A percentile compares a stretch with the other conserved stretches of the same genome.
phyloP scores from a whole-genome alignment of 148 eudicot genomes.

The Salicornia ramosissima region DNA sequence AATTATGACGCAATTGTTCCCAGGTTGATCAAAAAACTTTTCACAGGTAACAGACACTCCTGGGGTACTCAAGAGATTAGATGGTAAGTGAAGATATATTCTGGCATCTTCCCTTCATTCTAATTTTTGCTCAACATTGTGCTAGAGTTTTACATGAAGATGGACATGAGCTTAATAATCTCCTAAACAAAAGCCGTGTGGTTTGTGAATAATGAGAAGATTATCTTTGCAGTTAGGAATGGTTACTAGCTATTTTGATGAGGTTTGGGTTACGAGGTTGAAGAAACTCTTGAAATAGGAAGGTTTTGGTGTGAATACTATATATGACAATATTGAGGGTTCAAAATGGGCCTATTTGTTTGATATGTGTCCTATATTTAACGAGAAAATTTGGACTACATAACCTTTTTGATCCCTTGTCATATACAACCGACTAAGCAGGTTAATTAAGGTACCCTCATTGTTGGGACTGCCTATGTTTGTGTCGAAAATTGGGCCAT shows the following conservation, averaged over 20 bases:
- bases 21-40: slow-evolving; percentile 7
- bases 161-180: neutral
- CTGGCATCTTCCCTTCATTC: neutral
- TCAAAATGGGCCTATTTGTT: neutral
- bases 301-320: neutral
- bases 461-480: no score
- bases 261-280: neutral
- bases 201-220: neutral
- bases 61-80: slow-evolving; percentile 70
- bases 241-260: neutral
- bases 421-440: no score
- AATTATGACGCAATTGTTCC: neutral
- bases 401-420: no score
- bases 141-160: neutral
- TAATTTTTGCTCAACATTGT: neutral
- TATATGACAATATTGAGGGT: neutral
- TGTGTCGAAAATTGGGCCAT: no score
- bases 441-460: no score
- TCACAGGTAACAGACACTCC: slow-evolving; percentile 97
- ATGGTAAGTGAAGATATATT: slow-evolving; percentile 47
- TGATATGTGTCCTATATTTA: neutral
- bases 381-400: no score
- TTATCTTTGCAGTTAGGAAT: neutral
- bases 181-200: neutral
- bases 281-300: neutral